A percentile compares a stretch with the other conserved stretches of the same genome.
These are phyloP conservation scores for Tardiomyces digboiensis DNA, from an alignment of 1,139 yeast species.

Conservation along the genomic window DNA sequence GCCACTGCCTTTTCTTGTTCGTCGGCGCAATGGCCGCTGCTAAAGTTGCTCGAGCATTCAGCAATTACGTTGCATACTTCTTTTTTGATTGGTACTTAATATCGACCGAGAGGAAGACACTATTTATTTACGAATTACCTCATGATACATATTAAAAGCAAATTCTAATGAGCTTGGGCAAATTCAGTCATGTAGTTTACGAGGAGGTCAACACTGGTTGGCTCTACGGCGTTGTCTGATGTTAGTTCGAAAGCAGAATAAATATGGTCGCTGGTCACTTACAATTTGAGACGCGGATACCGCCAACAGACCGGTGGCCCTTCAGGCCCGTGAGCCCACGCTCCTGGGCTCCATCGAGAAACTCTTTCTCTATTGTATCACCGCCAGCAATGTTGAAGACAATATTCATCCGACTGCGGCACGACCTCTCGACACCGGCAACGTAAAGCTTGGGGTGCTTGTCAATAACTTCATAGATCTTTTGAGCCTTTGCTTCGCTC, in stretches of 20 bases:
- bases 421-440: conserved; percentile 52
- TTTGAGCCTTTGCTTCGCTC: conserved; percentile 50
- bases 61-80: too few relatives aligned
- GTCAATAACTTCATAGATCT: conserved; percentile 58
- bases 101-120: too few relatives aligned
- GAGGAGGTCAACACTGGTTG: not conserved
- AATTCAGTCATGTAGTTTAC: not conserved
- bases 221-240: not conserved
- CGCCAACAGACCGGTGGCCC: conserved; percentile 97
- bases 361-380: conserved; percentile 52
- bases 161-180: not conserved
- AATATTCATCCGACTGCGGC: conserved; percentile 85
- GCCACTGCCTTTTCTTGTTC: too few relatives aligned
- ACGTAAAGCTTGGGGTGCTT: conserved; percentile 52
- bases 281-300: conserved; percentile 85
- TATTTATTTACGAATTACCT: too few relatives aligned
- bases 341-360: conserved; percentile 53
- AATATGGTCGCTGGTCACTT: too few relatives aligned
- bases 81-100: too few relatives aligned
- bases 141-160: too few relatives aligned
- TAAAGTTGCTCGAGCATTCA: too few relatives aligned
- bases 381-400: conserved; percentile 66
- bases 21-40: too few relatives aligned
- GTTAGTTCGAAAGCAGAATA: too few relatives aligned
- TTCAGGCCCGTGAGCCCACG: conserved; percentile 63